These are phyloP conservation scores for Alternaria longipes DNA, from an alignment of 2,329 filamentous ascomycete species.

Conservation along the genomic window DNA sequence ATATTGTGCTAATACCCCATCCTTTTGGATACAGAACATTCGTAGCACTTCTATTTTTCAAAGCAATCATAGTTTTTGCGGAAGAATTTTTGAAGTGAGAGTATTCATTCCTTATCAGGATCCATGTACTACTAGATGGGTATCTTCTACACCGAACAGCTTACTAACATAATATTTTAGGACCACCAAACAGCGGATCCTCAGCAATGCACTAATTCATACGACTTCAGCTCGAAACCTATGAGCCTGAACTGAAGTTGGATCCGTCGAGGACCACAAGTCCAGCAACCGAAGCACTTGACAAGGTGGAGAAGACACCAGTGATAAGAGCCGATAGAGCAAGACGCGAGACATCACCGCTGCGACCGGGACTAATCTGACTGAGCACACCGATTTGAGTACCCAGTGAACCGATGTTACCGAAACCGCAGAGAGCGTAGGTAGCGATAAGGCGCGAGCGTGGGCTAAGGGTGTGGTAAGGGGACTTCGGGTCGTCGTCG, in stretches of 20 bases:
- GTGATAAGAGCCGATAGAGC: conserved; percentile 80
- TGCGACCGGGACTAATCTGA: conserved; percentile 78
- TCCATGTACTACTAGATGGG: conserved; percentile 28
- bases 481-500: conserved; percentile 50
- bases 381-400: conserved; percentile 89
- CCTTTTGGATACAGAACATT: background rate
- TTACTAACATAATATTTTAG: conserved; percentile 31
- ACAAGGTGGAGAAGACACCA: conserved; percentile 81
- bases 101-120: conserved; percentile 11
- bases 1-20: background rate
- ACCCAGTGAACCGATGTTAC: conserved; percentile 86
- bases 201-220: conserved; percentile 8
- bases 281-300: conserved; percentile 67
- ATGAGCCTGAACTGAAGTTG: conserved; percentile 34
- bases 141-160: conserved; percentile 31
- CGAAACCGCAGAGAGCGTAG: conserved; percentile 79
- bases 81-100: background rate
- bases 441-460: conserved; percentile 84
- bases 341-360: conserved; percentile 77
- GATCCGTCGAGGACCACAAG: conserved; percentile 65
- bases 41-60: background rate
- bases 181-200: conserved; percentile 13
- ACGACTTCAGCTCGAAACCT: conserved; percentile 5
- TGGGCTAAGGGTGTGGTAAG: conserved; percentile 68
- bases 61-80: background rate